Evolutionary conservation across 352 stramenopile genomes (phyloP).

Genomic region (Pythium sukuiense): DNA sequence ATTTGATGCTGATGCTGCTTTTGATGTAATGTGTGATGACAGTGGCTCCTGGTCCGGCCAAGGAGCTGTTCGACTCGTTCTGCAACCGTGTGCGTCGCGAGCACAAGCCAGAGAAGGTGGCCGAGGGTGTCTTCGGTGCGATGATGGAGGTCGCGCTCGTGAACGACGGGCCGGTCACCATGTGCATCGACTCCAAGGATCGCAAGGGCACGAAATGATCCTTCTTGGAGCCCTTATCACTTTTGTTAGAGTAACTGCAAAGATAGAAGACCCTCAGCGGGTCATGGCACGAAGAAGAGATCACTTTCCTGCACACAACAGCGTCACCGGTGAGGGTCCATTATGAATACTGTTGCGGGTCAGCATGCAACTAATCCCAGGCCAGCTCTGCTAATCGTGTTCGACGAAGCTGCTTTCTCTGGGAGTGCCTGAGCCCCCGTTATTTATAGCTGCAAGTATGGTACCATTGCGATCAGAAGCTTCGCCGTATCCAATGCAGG

Average conservation of each 20-base stretch:
- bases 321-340: too few relatives aligned
- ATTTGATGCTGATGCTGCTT: not conserved
- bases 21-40: not conserved
- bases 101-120: conserved; percentile 65
- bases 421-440: too few relatives aligned
- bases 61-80: conserved; percentile 77
- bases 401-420: too few relatives aligned
- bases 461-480: not conserved
- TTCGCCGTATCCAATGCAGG: not conserved
- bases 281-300: too few relatives aligned
- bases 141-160: conserved; percentile 89
- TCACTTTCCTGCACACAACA: too few relatives aligned
- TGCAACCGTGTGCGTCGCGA: conserved; percentile 60
- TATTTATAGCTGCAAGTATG: too few relatives aligned
- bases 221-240: not conserved
- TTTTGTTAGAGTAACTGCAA: too few relatives aligned
- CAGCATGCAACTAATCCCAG: too few relatives aligned
- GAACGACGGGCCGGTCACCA: conserved; percentile 83
- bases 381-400: too few relatives aligned
- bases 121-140: conserved; percentile 76
- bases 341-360: too few relatives aligned
- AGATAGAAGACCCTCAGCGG: too few relatives aligned
- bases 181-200: conserved; percentile 84
- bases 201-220: conserved; percentile 50
- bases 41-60: conserved; percentile 71